A percentile compares a stretch with the other conserved stretches of the same genome.
phyloP scores from a whole-genome alignment of 495 filamentous ascomycete species.

The Penicillium flavigenum region DNA sequence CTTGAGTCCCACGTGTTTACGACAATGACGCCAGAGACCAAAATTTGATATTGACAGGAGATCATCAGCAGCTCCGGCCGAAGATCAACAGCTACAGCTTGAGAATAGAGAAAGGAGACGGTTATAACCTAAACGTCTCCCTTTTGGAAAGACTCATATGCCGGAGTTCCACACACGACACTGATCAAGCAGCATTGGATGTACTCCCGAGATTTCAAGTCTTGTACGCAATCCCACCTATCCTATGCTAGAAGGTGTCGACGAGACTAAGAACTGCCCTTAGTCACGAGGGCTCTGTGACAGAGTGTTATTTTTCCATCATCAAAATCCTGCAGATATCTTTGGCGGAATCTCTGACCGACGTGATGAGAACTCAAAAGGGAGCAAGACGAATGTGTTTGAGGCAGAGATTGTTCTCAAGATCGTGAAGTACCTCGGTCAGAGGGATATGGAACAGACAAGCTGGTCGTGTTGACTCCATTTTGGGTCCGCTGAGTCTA shows the following conservation, averaged over 20 bases:
- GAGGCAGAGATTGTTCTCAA: constrained; percentile 68
- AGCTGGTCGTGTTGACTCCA: constrained; percentile 71
- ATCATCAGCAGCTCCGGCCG: constrained; percentile 75
- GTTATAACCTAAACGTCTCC: constrained; percentile 68
- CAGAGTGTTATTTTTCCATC: constrained; percentile 66
- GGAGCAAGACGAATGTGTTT: constrained; percentile 62
- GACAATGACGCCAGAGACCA: constrained; percentile 55
- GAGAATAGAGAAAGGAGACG: constrained; percentile 64
- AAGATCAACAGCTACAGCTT: constrained; percentile 66
- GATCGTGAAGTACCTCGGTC: constrained; percentile 68
- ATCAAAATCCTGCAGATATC: constrained; percentile 51
- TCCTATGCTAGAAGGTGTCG: constrained; percentile 59
- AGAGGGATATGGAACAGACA: constrained; percentile 68
- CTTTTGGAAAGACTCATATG: constrained; percentile 70
- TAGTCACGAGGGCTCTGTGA: constrained; percentile 55
- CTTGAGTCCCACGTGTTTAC: constrained; percentile 71
- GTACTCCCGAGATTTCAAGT: constrained; percentile 63
- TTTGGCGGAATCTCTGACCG: constrained; percentile 46
- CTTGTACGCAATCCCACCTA: constrained; percentile 63
- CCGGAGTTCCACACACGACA: constrained; percentile 54
- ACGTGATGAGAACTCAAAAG: constrained; percentile 47
- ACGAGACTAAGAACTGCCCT: constrained; percentile 46
- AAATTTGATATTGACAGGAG: constrained; percentile 73
- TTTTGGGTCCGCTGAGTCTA: constrained; percentile 65
- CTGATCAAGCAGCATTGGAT: constrained; percentile 68